A percentile compares a stretch with the other conserved stretches of the same genome.
These are phyloP conservation scores for Lantana camara DNA, from an alignment of 257 asterid genomes.

Conservation along the genomic window DNA sequence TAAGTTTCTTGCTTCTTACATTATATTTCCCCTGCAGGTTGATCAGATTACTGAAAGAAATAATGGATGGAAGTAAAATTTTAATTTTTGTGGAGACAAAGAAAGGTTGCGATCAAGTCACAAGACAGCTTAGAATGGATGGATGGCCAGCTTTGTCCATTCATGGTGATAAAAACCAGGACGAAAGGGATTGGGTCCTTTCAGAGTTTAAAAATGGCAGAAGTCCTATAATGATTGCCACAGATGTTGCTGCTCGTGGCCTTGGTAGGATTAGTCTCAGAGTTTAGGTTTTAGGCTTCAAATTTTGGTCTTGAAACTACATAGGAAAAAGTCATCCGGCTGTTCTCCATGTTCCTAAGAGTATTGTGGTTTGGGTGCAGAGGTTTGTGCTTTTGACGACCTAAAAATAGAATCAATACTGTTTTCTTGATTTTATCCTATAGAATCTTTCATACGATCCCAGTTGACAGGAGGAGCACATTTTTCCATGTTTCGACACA, in stretches of 20 bases:
- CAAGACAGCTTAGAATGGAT: constrained; percentile 83
- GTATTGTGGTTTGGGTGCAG: constrained; percentile 82
- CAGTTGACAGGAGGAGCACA: constrained; percentile 28
- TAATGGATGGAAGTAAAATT: constrained; percentile 86
- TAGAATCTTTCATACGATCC: constrained; percentile 23
- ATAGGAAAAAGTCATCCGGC: constrained; percentile 76
- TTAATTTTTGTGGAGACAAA: constrained; percentile 88
- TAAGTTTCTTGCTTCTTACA: constrained; percentile 31
- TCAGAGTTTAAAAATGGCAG: constrained; percentile 87
- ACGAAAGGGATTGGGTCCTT: constrained; percentile 93
- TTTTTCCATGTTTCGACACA: constrained; percentile 1
- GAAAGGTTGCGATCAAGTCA: constrained; percentile 92
- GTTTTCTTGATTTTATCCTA: constrained; percentile 19
- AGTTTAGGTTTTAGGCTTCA: constrained; percentile 61
- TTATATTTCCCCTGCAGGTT: constrained; percentile 50
- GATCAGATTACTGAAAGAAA: constrained; percentile 69
- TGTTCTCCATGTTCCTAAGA: constrained; percentile 72
- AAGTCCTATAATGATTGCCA: constrained; percentile 91
- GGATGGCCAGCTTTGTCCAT: constrained; percentile 97
- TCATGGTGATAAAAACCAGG: constrained; percentile 93
- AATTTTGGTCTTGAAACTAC: constrained; percentile 38
- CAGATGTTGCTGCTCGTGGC: constrained; percentile 99
- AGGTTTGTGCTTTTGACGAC: constrained; percentile 34
- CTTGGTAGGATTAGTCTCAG: constrained; percentile 87
- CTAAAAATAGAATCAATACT: constrained; percentile 18